Evolutionary conservation across 805 yeast genomes (phyloP), one percentile per base, ranked within the genome.

Genomic region (Yarrowia porcina): DNA sequence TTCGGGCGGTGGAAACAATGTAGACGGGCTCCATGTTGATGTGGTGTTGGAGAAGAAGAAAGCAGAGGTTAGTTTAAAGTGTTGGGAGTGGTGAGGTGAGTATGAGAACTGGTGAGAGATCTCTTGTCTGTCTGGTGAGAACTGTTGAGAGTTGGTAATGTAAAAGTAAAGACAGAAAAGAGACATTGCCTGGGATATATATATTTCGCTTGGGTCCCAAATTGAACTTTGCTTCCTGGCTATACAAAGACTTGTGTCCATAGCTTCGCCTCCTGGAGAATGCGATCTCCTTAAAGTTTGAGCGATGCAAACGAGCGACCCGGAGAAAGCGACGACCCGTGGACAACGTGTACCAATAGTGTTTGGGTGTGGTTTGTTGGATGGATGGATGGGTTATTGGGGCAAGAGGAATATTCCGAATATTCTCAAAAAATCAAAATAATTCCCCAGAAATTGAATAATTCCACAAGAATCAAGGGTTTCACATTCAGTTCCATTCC

Each of bases 1-100:
- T 94, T 81, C 99, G 88, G 56, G 97, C 85, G 59, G 90, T 82
- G 36, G 97, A 79, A 64, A 92, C 98, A 74, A 94, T 90, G 77
- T 93, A 93, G 56, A 91, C 99, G 63, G 68, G 64, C 23, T 50
- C 61, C 60, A 45, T 60, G 7, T 35, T 35, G 44, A 36, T 30
- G 27, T 30, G 23, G 30, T 32, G 41, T 32, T 15, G 59, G 23
- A 9, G 59, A 52, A 52, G 57, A 50, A 35, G 32, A 35, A 38
- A 18, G 21, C 7, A 25, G 6, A n/a, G 11, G 30, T 27, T 11
- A 18, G 35, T 27, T 44, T 27, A 44, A 27, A 15, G 33, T 17
- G n/a, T 28, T 45, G 50, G 35, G 21, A 42, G 28, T 11, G 42
- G 7, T 10, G 20, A 7, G 20, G 9, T 5, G 17, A 13, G 17